Base-by-base conservation (phyloP, 768 basidiomycete genomes). In the Lentinula guzmanii region DNA sequence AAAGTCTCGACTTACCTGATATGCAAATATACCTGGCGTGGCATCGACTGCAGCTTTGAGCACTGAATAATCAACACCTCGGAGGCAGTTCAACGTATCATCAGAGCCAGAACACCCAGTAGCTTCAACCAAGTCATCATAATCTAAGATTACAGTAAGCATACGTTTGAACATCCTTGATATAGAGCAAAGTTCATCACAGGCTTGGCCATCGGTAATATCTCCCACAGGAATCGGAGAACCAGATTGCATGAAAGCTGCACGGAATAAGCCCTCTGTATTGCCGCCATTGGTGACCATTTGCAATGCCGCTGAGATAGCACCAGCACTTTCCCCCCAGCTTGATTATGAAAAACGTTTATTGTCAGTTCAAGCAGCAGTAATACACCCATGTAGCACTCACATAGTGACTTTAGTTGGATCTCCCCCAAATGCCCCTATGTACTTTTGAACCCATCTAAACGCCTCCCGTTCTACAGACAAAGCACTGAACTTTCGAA, bases 381-480 rank as follows among this genome's bases (percentile, higher is more conserved):
- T 11, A 6, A 43, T 61, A 33, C 6, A 41, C 21, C 15, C 53
- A 53, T 21, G 16, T 15, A 35, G 5, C 1, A 62, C 80, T 57
- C 68, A 84, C 81, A 85, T 78, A 0, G 83, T 84, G 3, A 86
- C 86, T 68, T 83, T 85, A 2, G 67, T 68, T 0, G 83, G 81
- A 69, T 90, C 86, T 9, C 89, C 89, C 0, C 87, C 87, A 63
- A 89, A 90, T 7, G 75, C 72, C 37, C 69, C 64, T 64, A 89
- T 86, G 67, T 90, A 84, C 66, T 84, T 82, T 64, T 86, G 82
- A 1, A 90, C 74, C 88, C 88, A 90, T 60, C 81, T 70, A 6
- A 90, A 66, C 1, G 84, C 86, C 37, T 81, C 71, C 28, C 83
- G 77, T 67, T 84, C 82, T 87, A 69, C 28, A 53, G 34, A 16